Percentiles rank a stretch among this genome's conserved stretches.
Evolutionary conservation across 2,329 filamentous ascomycete genomes (phyloP).

Genomic region (Zasmidium cellare): DNA sequence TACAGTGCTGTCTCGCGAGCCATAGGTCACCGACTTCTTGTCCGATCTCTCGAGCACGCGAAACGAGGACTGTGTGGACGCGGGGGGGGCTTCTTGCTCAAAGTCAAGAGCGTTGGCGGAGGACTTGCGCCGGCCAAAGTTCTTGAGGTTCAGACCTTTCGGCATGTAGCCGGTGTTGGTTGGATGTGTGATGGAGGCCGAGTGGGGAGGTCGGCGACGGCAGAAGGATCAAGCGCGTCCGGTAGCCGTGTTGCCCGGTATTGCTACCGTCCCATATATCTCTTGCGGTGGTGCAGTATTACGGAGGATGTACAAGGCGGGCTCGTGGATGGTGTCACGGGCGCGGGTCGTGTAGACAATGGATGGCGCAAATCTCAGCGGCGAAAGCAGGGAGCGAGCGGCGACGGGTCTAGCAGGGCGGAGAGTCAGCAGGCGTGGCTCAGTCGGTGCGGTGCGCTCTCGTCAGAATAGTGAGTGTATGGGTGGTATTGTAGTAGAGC

Average conservation of each 20-base stretch:
- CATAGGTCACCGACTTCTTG: conserved; percentile 37
- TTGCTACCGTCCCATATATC: conserved; percentile 5
- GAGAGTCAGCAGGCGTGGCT: background rate
- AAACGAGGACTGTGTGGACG: conserved; percentile 45
- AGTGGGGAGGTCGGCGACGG: background rate
- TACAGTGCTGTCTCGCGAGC: conserved; percentile 34
- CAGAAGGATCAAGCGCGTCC: background rate
- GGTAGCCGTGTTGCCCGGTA: background rate
- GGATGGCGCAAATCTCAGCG: background rate
- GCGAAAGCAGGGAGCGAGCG: background rate
- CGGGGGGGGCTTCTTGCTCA: conserved; percentile 28
- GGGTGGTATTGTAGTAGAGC: background rate
- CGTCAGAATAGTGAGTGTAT: background rate
- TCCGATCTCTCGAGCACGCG: conserved; percentile 55
- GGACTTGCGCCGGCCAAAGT: conserved; percentile 55
- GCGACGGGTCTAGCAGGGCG: background rate
- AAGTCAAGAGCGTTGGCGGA: conserved; percentile 54
- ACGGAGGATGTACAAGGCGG: conserved; percentile 6
- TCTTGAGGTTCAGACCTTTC: conserved; percentile 54
- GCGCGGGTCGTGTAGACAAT: background rate
- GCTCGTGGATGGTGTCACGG: conserved; percentile 5
- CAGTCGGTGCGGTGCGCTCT: background rate
- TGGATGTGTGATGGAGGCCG: conserved; percentile 7
- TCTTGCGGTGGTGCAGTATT: background rate
- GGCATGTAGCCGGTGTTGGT: conserved; percentile 46